These are phyloP conservation scores for Singerocomus rubriflavus DNA, from an alignment of 1,284 basidiomycete genomes.

Conservation along the genomic window DNA sequence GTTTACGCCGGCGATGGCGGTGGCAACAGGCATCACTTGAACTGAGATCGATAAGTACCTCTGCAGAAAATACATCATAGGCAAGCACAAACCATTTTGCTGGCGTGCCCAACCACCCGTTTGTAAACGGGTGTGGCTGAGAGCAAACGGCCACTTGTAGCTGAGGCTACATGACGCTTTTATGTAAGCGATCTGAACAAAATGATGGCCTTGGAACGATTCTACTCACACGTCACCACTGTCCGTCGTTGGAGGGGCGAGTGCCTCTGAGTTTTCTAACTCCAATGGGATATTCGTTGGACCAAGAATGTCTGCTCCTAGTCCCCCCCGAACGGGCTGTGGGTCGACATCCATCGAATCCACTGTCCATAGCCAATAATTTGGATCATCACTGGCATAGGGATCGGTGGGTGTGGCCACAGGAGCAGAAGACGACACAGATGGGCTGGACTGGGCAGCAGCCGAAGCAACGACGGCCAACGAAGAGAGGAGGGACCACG, in stretches of 20 bases:
- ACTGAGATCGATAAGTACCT: slow-evolving; percentile 27
- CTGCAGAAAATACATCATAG: background rate
- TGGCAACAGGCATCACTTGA: slow-evolving; percentile 43
- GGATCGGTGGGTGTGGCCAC: slow-evolving; percentile 28
- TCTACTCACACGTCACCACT: slow-evolving; percentile 34
- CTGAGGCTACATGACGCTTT: slow-evolving; percentile 32
- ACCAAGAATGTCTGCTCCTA: slow-evolving; percentile 44
- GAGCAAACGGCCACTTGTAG: slow-evolving; percentile 58
- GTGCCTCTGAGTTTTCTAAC: slow-evolving; percentile 44
- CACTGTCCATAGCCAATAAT: slow-evolving; percentile 31
- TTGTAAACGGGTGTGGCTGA: slow-evolving; percentile 53
- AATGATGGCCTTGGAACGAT: too few species aligned
- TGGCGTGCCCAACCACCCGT: slow-evolving; percentile 58
- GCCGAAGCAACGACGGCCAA: slow-evolving; percentile 23
- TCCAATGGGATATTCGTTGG: slow-evolving; percentile 49
- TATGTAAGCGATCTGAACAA: background rate
- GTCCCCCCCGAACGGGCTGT: slow-evolving; percentile 37
- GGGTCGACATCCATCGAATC: slow-evolving; percentile 26
- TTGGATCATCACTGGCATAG: slow-evolving; percentile 34
- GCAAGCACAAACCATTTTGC: slow-evolving; percentile 42
- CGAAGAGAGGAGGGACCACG: slow-evolving; percentile 28
- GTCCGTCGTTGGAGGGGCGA: slow-evolving; percentile 56
- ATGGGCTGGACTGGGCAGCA: slow-evolving; percentile 21
- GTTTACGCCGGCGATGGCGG: slow-evolving; percentile 45
- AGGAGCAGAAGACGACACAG: slow-evolving; percentile 23